Percentiles rank a stretch among this genome's conserved stretches.
Evolutionary conservation across 2,329 filamentous ascomycete genomes (phyloP).

Genomic region (Phialemoniopsis sp.): DNA sequence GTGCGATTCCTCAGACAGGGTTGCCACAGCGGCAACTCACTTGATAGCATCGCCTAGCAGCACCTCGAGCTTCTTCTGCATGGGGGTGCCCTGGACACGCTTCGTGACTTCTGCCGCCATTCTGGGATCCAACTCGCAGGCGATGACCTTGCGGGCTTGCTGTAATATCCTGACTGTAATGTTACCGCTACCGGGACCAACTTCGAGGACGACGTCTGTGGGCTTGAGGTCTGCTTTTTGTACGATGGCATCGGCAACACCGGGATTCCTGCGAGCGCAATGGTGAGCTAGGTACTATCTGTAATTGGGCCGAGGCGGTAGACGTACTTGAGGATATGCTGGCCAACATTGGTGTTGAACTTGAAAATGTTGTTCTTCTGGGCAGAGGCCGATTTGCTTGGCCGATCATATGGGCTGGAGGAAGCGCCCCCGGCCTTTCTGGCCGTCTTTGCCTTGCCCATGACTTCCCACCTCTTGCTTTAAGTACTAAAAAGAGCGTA

Average conservation of each 20-base stretch:
- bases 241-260: slow-evolving; percentile 44
- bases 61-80: slow-evolving; percentile 80
- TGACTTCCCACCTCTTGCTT: slow-evolving; percentile 10
- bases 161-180: slow-evolving; percentile 86
- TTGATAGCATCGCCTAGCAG: slow-evolving; percentile 93
- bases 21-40: slow-evolving; percentile 46
- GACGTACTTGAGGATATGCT: slow-evolving; percentile 90
- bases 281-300: too few species aligned
- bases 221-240: slow-evolving; percentile 88
- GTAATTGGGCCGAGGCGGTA: slow-evolving; percentile 66
- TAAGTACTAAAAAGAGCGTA: not conserved
- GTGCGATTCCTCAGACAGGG: too few species aligned
- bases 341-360: slow-evolving; percentile 86
- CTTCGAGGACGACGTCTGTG: slow-evolving; percentile 85
- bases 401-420: slow-evolving; percentile 27
- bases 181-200: slow-evolving; percentile 82
- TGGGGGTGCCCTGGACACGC: slow-evolving; percentile 84
- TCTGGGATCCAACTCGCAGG: slow-evolving; percentile 80
- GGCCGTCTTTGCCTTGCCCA: slow-evolving; percentile 35
- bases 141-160: slow-evolving; percentile 74
- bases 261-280: slow-evolving; percentile 13
- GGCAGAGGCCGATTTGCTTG: slow-evolving; percentile 19
- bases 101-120: slow-evolving; percentile 95
- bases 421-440: slow-evolving; percentile 26
- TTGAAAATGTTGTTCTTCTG: slow-evolving; percentile 85